Evolutionary conservation across 2,329 filamentous ascomycete species (phyloP).

Genomic region (Lasiodiplodia sp.): DNA sequence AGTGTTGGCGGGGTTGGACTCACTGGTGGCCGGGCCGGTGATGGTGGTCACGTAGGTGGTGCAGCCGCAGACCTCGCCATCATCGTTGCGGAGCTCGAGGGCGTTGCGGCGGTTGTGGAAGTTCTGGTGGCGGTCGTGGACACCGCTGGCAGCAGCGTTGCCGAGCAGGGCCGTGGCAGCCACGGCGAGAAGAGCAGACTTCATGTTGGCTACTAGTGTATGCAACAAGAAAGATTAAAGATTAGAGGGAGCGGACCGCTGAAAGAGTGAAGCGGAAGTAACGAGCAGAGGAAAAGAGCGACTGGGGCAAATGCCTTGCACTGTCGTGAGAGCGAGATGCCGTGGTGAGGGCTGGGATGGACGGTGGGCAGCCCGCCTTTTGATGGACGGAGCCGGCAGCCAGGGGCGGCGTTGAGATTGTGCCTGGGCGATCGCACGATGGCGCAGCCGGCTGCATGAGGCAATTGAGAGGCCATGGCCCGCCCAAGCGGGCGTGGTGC

Average conservation of each 20-base stretch:
- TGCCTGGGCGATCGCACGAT: conserved; percentile 25
- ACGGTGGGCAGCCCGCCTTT: conserved; percentile 19
- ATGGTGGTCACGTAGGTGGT: conserved; percentile 76
- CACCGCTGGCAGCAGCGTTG: conserved; percentile 61
- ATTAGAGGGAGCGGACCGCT: conserved; percentile 75
- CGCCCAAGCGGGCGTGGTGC: conserved; percentile 9
- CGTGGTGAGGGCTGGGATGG: conserved; percentile 12
- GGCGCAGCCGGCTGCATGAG: conserved; percentile 19
- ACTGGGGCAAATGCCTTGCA: conserved; percentile 23
- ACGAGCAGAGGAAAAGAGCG: conserved; percentile 29
- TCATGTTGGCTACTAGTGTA: conserved; percentile 68
- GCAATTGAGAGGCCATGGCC: conserved; percentile 24
- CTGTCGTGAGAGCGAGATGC: conserved; percentile 17
- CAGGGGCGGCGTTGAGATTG: conserved; percentile 27
- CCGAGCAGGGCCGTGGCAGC: conserved; percentile 61
- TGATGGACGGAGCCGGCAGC: conserved; percentile 21
- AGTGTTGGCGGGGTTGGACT: conserved; percentile 36
- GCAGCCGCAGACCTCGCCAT: conserved; percentile 68
- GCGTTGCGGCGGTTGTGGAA: conserved; percentile 63
- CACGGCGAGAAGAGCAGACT: conserved; percentile 72
- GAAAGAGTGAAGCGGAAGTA: conserved; percentile 82
- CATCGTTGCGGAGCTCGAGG: conserved; percentile 46
- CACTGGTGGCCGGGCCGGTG: conserved; percentile 71
- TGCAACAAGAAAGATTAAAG: conserved; percentile 34
- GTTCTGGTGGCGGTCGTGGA: conserved; percentile 69